Base-by-base conservation (phyloP, 495 filamentous ascomycete species). In the Poronia punctata region DNA sequence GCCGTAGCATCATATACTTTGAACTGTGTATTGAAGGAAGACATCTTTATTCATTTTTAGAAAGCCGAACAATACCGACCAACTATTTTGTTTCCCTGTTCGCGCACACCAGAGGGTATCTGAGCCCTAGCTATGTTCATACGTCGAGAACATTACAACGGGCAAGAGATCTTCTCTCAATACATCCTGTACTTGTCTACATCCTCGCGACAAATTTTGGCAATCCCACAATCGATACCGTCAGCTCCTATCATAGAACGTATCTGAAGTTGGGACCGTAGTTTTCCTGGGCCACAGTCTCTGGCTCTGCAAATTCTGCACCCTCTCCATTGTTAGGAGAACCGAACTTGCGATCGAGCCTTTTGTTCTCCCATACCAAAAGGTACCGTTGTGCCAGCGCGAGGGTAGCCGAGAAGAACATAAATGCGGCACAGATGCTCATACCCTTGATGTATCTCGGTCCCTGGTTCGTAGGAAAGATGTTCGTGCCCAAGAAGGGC, bases 401-500 rank as follows among this genome's bases (percentile, higher is more conserved):
- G 3, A 83, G 59, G 3, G 76, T 16, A 0, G 65, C 68, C 18
- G 70, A 79, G 59, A 81, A 76, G 42, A 79, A 68, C 71, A 83
- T 78, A 48, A 83, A 81, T 1, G 71, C 75, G 2, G 79, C 79
- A 53, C 79, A 83, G 33, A 83, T 64, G 18, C 62, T 67, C 69
- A 80, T 80, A 0, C 82, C 82, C 27, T 68, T 64, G 7, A 71
- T 51, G 49, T 75, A 84, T 7, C 74, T 68, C 2, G 81, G 82
- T 0, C 51, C 61, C 22, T 82, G 64, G 1, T 39, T 57, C 6
- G 65, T 59, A 0, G 81, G 80, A 43, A 82, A 86, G 6, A 83
- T 34, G 25, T 80, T 78, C 9, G 76, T 84, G 3, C 82, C 82
- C 3, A 86, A 53, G 12, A 86, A 71, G 3, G 82, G 79, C 10